A percentile compares a stretch with the other conserved stretches of the same genome.
phyloP scores from a whole-genome alignment of 345 rosid species.

The Abelmoschus esculentus region DNA sequence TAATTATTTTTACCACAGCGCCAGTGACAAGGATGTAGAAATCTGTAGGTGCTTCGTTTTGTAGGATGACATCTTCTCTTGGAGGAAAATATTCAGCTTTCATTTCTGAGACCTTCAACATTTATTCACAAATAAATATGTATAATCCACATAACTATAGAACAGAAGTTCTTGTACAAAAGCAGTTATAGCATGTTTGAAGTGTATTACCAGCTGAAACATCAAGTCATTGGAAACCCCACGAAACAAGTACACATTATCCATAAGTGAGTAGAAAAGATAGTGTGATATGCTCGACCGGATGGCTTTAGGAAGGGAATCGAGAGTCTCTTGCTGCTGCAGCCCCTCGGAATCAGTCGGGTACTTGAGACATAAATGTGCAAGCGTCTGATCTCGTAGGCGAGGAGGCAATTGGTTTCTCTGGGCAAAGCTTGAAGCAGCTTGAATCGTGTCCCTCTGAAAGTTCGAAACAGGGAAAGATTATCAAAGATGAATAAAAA shows the following conservation, averaged over 20 bases:
- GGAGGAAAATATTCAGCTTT: slow-evolving; percentile 83
- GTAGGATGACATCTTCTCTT: slow-evolving; percentile 76
- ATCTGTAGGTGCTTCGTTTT: slow-evolving; percentile 80
- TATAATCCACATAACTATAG: neutral
- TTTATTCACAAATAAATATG: neutral
- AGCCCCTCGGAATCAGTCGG: slow-evolving; percentile 64
- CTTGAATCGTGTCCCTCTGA: slow-evolving; percentile 69
- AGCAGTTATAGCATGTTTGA: no score
- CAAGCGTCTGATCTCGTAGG: slow-evolving; percentile 71
- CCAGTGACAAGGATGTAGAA: slow-evolving; percentile 69
- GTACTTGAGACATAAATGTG: slow-evolving; percentile 62
- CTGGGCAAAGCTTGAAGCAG: slow-evolving; percentile 61
- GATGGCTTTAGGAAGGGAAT: slow-evolving; percentile 73
- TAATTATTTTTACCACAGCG: slow-evolving; percentile 41
- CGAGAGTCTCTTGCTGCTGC: slow-evolving; percentile 64
- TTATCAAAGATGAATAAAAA: neutral
- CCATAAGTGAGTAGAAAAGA: slow-evolving; percentile 57
- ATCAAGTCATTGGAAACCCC: slow-evolving; percentile 69
- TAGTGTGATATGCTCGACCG: slow-evolving; percentile 62
- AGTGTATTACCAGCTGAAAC: slow-evolving; percentile 53
- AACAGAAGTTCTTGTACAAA: neutral
- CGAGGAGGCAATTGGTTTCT: slow-evolving; percentile 54
- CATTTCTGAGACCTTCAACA: slow-evolving; percentile 67
- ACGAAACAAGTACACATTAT: slow-evolving; percentile 54
- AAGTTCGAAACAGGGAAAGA: neutral